A percentile compares a stretch with the other conserved stretches of the same genome.
Conservation (phyloP, 768 basidiomycete species). For the Serendipita sp. region DNA sequence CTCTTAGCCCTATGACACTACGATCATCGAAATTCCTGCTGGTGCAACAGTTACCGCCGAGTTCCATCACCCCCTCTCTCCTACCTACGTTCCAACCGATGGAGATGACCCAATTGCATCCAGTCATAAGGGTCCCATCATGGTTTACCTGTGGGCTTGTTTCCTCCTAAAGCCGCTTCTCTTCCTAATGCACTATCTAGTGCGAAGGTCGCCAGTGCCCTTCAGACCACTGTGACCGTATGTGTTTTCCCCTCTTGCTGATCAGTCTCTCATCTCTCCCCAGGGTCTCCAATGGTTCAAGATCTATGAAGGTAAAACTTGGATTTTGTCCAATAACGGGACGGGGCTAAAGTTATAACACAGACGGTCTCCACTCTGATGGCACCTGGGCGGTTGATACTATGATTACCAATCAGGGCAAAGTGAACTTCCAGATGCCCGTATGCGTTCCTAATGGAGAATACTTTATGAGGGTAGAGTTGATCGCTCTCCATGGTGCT, state of each 20-base stretch:
- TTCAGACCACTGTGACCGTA: slow-evolving; percentile 28
- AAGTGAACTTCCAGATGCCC: slow-evolving; percentile 33
- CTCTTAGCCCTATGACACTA: slow-evolving; percentile 11
- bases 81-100: slow-evolving; percentile 9
- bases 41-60: slow-evolving; percentile 10
- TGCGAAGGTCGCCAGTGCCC: slow-evolving; percentile 30
- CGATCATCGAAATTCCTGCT: slow-evolving; percentile 11
- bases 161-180: not conserved
- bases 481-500: slow-evolving; percentile 23
- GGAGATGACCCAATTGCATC: slow-evolving; percentile 8
- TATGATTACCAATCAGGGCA: slow-evolving; percentile 33
- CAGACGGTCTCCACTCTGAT: not conserved
- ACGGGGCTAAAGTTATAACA: not conserved
- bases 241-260: not conserved
- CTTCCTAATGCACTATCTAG: slow-evolving; percentile 16
- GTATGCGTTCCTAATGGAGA: slow-evolving; percentile 31
- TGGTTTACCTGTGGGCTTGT: slow-evolving; percentile 32
- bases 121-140: slow-evolving; percentile 25
- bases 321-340: not conserved
- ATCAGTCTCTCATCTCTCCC: no score
- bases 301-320: slow-evolving; percentile 24
- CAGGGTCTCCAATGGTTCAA: slow-evolving; percentile 35
- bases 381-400: slow-evolving; percentile 31
- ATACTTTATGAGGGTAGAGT: slow-evolving; percentile 34
- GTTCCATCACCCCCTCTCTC: slow-evolving; percentile 14